Percentiles rank a stretch among this genome's conserved stretches.
These are phyloP conservation scores for Lactuca sativa DNA, from an alignment of 129 eudicot genomes.

Conservation along the genomic window DNA sequence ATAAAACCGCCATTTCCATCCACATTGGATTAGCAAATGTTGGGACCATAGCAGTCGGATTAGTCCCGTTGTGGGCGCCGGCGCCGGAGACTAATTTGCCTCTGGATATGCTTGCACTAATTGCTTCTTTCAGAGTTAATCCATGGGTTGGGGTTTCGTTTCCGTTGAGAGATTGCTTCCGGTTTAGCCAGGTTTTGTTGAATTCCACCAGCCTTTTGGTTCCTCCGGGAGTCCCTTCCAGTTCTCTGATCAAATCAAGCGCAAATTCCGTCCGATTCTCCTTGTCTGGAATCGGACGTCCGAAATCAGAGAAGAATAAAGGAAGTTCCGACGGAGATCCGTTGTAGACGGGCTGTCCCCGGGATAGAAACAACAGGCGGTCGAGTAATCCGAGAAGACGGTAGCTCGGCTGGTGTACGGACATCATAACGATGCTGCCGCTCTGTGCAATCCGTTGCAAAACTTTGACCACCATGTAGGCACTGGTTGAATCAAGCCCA, in stretches of 20 bases:
- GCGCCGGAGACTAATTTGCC: slow-evolving; percentile 92
- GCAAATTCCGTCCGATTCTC: slow-evolving; percentile 89
- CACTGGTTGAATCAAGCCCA: slow-evolving; percentile 89
- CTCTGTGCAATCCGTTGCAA: slow-evolving; percentile 86
- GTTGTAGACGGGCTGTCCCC: slow-evolving; percentile 80
- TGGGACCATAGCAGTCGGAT: slow-evolving; percentile 69
- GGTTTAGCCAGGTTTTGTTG: slow-evolving; percentile 66
- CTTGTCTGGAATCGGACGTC: slow-evolving; percentile 81
- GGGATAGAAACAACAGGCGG: slow-evolving; percentile 65
- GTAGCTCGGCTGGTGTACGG: slow-evolving; percentile 90
- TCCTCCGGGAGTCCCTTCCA: slow-evolving; percentile 80
- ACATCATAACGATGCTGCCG: slow-evolving; percentile 90
- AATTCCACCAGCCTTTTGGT: slow-evolving; percentile 71
- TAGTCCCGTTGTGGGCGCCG: slow-evolving; percentile 45
- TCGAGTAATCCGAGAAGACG: slow-evolving; percentile 80
- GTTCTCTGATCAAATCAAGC: slow-evolving; percentile 76
- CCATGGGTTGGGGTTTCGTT: slow-evolving; percentile 40
- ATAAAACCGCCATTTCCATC: slow-evolving; percentile 66
- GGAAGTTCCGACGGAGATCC: slow-evolving; percentile 76
- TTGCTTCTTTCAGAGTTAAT: slow-evolving; percentile 80
- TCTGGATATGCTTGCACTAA: slow-evolving; percentile 82
- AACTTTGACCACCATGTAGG: slow-evolving; percentile 92
- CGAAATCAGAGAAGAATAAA: slow-evolving; percentile 69
- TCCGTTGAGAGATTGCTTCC: slow-evolving; percentile 35
- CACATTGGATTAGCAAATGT: slow-evolving; percentile 82